Base-by-base conservation (phyloP, 108 stramenopile species). In the Poteriospumella lacustris region DNA sequence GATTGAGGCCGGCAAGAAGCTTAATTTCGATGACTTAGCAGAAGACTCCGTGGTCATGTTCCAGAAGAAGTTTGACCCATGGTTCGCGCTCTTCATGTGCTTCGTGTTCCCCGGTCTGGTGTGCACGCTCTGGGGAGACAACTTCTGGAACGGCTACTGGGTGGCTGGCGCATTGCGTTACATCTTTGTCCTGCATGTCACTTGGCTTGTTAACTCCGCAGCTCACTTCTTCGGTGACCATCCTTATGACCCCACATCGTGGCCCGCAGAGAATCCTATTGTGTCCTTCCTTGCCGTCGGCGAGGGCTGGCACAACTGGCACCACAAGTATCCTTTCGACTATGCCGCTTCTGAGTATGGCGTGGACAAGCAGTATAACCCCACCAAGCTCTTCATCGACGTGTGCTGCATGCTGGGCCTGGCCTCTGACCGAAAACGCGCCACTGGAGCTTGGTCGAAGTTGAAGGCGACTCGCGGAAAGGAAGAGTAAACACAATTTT, bases 221-320 rank as follows among this genome's bases (percentile, higher is more conserved):
- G 98, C 98, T 2, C 98, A 99, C 87, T 85, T 96, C 82, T 95
- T 89, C 58, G 98, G 98, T 39, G 97, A 97, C 81, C 97, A 98
- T 84, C 96, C 97, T 0, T 99, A 97, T 79, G 95, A 97, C 83
- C 91, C 91, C 41, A 58, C 90, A 60, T 91, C 89, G 29, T 95
- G 95, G 83, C 96, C 98, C 3, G 89, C 95, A 5, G 96, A 99
- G 86, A 96, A 96, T 82, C 94, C 96, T 2, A 85, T 95, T 76
- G 96, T 97, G 29, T 92, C 93, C 33, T 89, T 93, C 79, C 90
- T 89, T 67, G 91, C 94, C 38, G 85, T 97, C 33, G 98, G 98
- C 2, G 98, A 99, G 87, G 98, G 98, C 81, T 99, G 96, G 96
- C 98, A 99, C 89, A 99, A 99, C 92, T 99, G 96, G 96, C 98